Percentiles rank a stretch among this genome's conserved stretches.
Evolutionary conservation across 148 eudicot species (phyloP).

Genomic region (Hydrangea macrophylla): DNA sequence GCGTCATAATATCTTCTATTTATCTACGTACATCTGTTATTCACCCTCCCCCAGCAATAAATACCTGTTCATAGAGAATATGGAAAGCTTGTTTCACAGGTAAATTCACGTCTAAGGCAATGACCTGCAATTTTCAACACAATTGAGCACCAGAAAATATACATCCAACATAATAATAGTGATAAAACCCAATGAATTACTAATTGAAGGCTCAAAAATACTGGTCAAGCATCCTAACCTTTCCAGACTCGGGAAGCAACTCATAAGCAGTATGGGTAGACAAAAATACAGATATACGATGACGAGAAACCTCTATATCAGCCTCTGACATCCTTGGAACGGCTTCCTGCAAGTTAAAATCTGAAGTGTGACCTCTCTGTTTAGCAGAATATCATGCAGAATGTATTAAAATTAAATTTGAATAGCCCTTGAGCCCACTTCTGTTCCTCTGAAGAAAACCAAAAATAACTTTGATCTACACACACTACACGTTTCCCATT

Average conservation of each 20-base stretch:
- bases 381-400: not conserved
- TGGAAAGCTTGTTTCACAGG: constrained; percentile 98
- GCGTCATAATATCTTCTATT: too few relatives aligned
- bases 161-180: not conserved
- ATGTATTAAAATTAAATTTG: not conserved
- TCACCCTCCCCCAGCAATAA: not conserved
- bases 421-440: not conserved
- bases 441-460: not conserved
- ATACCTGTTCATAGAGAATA: constrained; percentile 91
- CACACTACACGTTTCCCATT: not conserved
- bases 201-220: not conserved
- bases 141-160: constrained; percentile 2
- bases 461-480: not conserved
- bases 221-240: constrained; percentile 40
- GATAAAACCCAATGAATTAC: not conserved
- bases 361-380: constrained; percentile 5
- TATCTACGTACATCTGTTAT: too few relatives aligned
- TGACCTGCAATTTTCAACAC: constrained; percentile 45
- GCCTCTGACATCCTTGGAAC: constrained; percentile 55
- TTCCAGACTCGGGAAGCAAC: constrained; percentile 95
- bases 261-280: constrained; percentile 81
- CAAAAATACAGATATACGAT: constrained; percentile 74
- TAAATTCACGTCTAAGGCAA: constrained; percentile 75
- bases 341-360: constrained; percentile 46
- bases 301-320: constrained; percentile 73